These are phyloP conservation scores for Lactuca sativa DNA, from an alignment of 129 eudicot genomes.

Conservation along the genomic window DNA sequence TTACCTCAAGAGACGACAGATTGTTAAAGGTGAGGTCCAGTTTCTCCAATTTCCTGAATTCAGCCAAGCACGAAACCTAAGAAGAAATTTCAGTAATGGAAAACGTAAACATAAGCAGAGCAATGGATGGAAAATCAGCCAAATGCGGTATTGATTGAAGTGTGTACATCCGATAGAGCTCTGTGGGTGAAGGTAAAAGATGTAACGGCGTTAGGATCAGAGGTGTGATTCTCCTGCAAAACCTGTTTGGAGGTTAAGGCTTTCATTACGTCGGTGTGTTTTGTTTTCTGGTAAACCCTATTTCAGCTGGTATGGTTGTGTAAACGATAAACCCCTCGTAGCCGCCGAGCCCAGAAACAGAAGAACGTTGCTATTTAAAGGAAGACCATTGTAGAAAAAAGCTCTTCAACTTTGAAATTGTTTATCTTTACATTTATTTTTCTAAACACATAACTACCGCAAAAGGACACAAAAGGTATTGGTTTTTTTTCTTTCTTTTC, in stretches of 20 bases:
- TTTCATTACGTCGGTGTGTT: conserved; percentile 41
- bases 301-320: not conserved
- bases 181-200: conserved; percentile 74
- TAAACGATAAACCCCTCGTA: too few relatives aligned
- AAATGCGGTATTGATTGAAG: not conserved
- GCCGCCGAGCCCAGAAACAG: too few relatives aligned
- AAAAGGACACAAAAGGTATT: too few relatives aligned
- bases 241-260: conserved; percentile 57
- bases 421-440: too few relatives aligned
- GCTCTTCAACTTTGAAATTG: too few relatives aligned
- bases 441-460: too few relatives aligned
- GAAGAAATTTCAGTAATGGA: not conserved
- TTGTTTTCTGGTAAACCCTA: not conserved
- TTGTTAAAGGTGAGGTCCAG: conserved; percentile 84
- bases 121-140: not conserved
- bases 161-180: conserved; percentile 74
- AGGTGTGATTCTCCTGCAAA: conserved; percentile 58
- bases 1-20: conserved; percentile 78
- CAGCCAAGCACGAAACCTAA: conserved; percentile 78
- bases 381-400: too few relatives aligned
- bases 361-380: too few relatives aligned
- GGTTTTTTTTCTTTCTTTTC: too few relatives aligned
- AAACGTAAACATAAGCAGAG: not conserved
- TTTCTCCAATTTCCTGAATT: conserved; percentile 67
- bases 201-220: conserved; percentile 53